phyloP scores from a whole-genome alignment of 768 basidiomycete genomes.

The Lenzites betulinus region DNA sequence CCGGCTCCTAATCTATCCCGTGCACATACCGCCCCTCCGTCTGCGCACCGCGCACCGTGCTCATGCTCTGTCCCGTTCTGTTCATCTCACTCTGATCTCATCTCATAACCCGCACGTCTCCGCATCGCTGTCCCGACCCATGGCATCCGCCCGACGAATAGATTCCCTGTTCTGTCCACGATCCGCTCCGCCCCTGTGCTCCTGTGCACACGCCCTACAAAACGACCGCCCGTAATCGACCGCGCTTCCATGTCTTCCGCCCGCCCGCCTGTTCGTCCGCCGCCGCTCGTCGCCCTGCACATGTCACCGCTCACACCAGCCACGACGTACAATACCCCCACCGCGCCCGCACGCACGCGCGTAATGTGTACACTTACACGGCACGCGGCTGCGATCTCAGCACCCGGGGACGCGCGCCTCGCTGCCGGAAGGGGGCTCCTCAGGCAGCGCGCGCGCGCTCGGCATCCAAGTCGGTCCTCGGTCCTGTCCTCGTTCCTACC shows the following conservation, averaged over 20 bases:
- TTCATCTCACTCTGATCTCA: no score
- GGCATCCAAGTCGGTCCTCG: no score
- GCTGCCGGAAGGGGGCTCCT: conserved; percentile 1
- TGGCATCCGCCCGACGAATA: conserved; percentile 11
- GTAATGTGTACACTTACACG: conserved; percentile 14
- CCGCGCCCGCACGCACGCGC: neutral
- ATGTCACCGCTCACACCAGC: neutral
- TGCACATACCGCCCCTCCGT: conserved; percentile 16
- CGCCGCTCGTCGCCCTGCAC: conserved; percentile 1
- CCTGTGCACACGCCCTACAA: neutral
- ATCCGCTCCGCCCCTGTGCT: neutral
- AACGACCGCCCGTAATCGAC: neutral
- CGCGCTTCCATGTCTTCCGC: neutral
- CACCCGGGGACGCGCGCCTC: neutral
- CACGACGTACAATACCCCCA: neutral
- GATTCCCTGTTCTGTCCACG: neutral
- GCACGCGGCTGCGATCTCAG: neutral
- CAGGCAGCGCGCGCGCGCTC: no score
- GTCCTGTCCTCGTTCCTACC: no score
- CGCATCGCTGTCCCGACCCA: neutral
- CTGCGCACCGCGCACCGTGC: neutral
- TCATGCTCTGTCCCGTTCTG: no score
- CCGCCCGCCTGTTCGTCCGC: neutral
- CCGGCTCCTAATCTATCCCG: conserved; percentile 18
- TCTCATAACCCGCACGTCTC: neutral